These are phyloP conservation scores for Alternaria sp. DNA, from an alignment of 2,329 filamentous ascomycete genomes.

Conservation along the genomic window DNA sequence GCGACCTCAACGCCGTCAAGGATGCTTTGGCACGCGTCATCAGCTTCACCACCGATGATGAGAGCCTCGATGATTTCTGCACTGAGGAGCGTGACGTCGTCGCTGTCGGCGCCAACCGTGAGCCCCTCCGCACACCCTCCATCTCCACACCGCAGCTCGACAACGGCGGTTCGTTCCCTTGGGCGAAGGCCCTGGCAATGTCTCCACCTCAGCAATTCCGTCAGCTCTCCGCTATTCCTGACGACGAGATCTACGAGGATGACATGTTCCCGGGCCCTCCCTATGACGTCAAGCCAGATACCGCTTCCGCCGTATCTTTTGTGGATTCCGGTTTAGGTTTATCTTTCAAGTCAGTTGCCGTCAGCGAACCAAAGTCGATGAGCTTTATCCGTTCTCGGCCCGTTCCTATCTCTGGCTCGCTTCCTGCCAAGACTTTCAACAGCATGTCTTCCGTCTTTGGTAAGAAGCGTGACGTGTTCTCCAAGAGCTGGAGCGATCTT, in stretches of 20 bases:
- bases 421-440: constrained; percentile 71
- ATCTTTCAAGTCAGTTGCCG: constrained; percentile 74
- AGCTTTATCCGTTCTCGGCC: constrained; percentile 70
- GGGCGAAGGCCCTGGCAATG: constrained; percentile 87
- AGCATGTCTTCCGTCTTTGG: constrained; percentile 84
- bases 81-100: constrained; percentile 78
- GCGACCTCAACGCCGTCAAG: constrained; percentile 79
- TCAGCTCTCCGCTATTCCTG: constrained; percentile 85
- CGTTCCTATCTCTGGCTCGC: constrained; percentile 79
- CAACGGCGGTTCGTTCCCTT: constrained; percentile 83
- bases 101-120: constrained; percentile 83
- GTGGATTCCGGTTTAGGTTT: constrained; percentile 81
- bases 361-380: constrained; percentile 59
- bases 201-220: constrained; percentile 75
- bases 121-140: constrained; percentile 93
- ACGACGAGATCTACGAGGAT: constrained; percentile 79
- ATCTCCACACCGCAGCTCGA: constrained; percentile 87
- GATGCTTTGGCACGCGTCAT: constrained; percentile 80
- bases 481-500: constrained; percentile 99
- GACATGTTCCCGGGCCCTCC: constrained; percentile 84
- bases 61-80: constrained; percentile 92
- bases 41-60: constrained; percentile 93
- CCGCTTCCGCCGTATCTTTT: constrained; percentile 83
- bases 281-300: constrained; percentile 78
- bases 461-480: constrained; percentile 77